Conservation (phyloP, 1,284 basidiomycete species). For the Flammula alnicola region DNA sequence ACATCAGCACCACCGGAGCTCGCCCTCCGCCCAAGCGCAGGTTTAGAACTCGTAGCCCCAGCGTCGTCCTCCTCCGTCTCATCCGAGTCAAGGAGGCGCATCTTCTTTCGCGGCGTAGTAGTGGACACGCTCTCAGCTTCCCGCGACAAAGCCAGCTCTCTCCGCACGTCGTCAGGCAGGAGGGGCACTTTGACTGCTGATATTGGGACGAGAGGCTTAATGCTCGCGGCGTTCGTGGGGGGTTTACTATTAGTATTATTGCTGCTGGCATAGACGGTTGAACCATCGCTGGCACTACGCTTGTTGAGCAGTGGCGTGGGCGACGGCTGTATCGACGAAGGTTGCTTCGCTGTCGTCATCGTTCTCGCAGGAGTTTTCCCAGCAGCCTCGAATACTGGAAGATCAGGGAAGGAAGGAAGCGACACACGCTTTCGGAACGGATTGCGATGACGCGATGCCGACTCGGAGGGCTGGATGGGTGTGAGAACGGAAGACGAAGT, state of each 20-base stretch:
- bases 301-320: neutral
- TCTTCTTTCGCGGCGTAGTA: neutral
- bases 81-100: conserved; percentile 1
- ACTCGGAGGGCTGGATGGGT: neutral
- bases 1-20: neutral
- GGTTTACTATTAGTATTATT: no score
- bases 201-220: conserved; percentile 10
- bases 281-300: neutral
- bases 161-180: conserved; percentile 10
- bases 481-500: neutral
- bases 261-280: neutral
- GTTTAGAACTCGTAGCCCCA: neutral
- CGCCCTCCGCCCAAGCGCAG: neutral
- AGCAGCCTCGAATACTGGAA: conserved; percentile 1
- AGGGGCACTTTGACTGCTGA: conserved; percentile 17
- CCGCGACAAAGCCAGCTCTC: conserved; percentile 6
- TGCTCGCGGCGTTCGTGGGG: no score
- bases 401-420: conserved; percentile 7
- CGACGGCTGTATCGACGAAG: no score
- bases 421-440: conserved; percentile 11
- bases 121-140: conserved; percentile 3
- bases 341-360: neutral
- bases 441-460: conserved; percentile 4
- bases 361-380: neutral
- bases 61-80: neutral